Conservation (phyloP, 768 basidiomycete genomes). For the Coprinellus aureogranulatus region DNA sequence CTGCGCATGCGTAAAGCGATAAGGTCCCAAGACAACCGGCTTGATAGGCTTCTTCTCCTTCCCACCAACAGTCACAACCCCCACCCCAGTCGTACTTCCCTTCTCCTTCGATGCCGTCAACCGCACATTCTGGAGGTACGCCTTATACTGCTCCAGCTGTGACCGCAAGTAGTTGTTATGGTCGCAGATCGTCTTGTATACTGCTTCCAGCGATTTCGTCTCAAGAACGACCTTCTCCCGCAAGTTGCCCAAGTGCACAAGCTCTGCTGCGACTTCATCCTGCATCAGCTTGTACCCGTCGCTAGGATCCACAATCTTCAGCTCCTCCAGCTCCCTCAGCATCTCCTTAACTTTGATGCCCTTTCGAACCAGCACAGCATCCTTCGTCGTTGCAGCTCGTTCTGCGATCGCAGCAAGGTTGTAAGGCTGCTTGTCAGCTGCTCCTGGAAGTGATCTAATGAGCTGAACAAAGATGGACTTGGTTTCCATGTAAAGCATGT, state of each 20-base stretch:
- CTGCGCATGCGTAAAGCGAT: slow-evolving; percentile 96
- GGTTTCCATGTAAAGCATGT: slow-evolving; percentile 99
- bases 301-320: slow-evolving; percentile 73
- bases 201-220: slow-evolving; percentile 89
- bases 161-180: slow-evolving; percentile 96
- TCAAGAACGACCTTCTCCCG: slow-evolving; percentile 94
- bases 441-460: slow-evolving; percentile 87
- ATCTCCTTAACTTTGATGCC: slow-evolving; percentile 99
- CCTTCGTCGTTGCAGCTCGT: slow-evolving; percentile 94
- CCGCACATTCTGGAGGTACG: slow-evolving; percentile 96
- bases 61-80: slow-evolving; percentile 92
- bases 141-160: slow-evolving; percentile 99
- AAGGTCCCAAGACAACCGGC: slow-evolving; percentile 86
- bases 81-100: slow-evolving; percentile 82
- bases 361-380: slow-evolving; percentile 89
- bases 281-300: slow-evolving; percentile 96
- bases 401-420: slow-evolving; percentile 88
- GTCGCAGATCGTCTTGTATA: slow-evolving; percentile 99
- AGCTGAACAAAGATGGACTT: slow-evolving; percentile 99
- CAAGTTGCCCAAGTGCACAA: slow-evolving; percentile 93
- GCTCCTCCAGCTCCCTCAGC: slow-evolving; percentile 91
- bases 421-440: slow-evolving; percentile 83
- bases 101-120: slow-evolving; percentile 87
- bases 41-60: slow-evolving; percentile 94
- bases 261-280: slow-evolving; percentile 93